Percentiles rank a stretch among this genome's conserved stretches.
These are phyloP conservation scores for Pascua guehoae DNA, from an alignment of 1,284 basidiomycete genomes.

Conservation along the genomic window DNA sequence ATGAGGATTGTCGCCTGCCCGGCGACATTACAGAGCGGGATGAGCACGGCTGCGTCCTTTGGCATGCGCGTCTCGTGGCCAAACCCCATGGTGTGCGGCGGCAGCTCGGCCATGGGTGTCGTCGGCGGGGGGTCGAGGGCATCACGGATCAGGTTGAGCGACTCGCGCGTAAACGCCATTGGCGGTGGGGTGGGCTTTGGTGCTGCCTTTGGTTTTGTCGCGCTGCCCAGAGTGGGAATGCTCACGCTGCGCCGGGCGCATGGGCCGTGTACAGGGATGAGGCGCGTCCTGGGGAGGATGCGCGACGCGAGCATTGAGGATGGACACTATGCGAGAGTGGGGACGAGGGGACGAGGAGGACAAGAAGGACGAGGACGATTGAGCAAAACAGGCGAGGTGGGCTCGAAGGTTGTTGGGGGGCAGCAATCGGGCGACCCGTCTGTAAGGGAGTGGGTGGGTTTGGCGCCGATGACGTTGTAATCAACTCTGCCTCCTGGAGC, in stretches of 20 bases:
- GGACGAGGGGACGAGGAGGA: too few relatives aligned
- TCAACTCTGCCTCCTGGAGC: too few relatives aligned
- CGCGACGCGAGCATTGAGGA: too few relatives aligned
- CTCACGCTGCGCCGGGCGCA: not conserved
- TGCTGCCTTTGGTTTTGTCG: not conserved
- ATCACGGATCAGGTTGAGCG: conserved; percentile 19
- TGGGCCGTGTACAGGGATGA: too few relatives aligned
- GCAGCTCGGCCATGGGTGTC: conserved; percentile 13
- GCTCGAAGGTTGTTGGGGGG: too few relatives aligned
- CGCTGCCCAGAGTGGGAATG: not conserved
- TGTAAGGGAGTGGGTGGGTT: too few relatives aligned
- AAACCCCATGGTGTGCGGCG: conserved; percentile 25
- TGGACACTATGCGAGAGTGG: too few relatives aligned
- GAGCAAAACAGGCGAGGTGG: too few relatives aligned
- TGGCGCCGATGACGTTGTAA: too few relatives aligned
- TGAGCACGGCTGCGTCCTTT: conserved; percentile 37
- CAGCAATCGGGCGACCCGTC: too few relatives aligned
- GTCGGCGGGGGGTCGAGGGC: conserved; percentile 18
- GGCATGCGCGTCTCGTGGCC: not conserved
- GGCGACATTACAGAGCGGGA: conserved; percentile 40
- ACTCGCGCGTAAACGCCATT: conserved; percentile 25
- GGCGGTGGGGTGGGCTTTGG: conserved; percentile 4
- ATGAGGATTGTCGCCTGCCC: conserved; percentile 33
- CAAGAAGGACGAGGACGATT: too few relatives aligned
- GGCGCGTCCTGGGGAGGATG: too few relatives aligned